These are phyloP conservation scores for Yamadazyma laniorum DNA, from an alignment of 805 yeast genomes.

Conservation along the genomic window DNA sequence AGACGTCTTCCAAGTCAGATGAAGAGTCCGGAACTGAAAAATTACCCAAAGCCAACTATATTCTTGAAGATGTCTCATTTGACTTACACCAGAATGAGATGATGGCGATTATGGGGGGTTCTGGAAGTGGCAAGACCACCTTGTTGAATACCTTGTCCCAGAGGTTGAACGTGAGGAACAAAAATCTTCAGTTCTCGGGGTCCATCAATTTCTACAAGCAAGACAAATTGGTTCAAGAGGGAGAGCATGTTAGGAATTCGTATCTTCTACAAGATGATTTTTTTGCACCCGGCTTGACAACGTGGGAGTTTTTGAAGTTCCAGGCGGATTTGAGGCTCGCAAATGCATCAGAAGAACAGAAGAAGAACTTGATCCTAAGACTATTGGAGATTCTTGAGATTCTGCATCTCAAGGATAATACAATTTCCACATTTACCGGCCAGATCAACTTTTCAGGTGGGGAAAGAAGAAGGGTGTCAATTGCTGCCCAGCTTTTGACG, in stretches of 20 bases:
- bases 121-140: slow-evolving; percentile 87
- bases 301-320: slow-evolving; percentile 63
- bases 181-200: slow-evolving; percentile 44
- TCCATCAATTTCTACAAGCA: slow-evolving; percentile 30
- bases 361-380: slow-evolving; percentile 52
- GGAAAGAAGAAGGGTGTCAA: slow-evolving; percentile 72
- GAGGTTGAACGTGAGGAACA: slow-evolving; percentile 41
- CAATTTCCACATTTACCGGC: slow-evolving; percentile 41
- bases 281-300: slow-evolving; percentile 67
- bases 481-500: slow-evolving; percentile 73
- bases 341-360: slow-evolving; percentile 38
- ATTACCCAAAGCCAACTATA: slow-evolving; percentile 9
- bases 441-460: slow-evolving; percentile 74
- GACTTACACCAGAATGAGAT: slow-evolving; percentile 60
- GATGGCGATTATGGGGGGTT: slow-evolving; percentile 83
- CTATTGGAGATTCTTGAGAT: slow-evolving; percentile 65
- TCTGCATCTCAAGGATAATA: slow-evolving; percentile 57
- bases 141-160: slow-evolving; percentile 64
- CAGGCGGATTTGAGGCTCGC: slow-evolving; percentile 74
- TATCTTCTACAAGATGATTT: slow-evolving; percentile 78
- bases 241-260: slow-evolving; percentile 39
- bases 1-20: slow-evolving; percentile 4
- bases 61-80: slow-evolving; percentile 50
- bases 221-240: slow-evolving; percentile 3
- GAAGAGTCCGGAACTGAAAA: slow-evolving; percentile 3